Evolutionary conservation across 176 grass and related monocot species (phyloP).

Genomic region (Alopecurus myosuroides): DNA sequence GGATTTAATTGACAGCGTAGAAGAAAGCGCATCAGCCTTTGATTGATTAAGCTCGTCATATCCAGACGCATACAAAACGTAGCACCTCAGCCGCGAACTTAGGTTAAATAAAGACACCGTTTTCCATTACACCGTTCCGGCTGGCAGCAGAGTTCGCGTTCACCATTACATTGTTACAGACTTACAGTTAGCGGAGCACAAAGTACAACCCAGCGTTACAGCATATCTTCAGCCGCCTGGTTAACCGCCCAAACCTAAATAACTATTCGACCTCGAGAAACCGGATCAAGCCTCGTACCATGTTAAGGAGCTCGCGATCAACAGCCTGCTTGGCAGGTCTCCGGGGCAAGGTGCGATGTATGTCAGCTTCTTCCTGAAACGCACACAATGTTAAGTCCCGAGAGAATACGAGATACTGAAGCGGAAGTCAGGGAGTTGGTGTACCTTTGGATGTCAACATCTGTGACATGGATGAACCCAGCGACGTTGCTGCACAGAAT

Average conservation of each 20-base stretch:
- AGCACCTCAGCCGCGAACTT: neutral
- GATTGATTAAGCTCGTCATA: neutral
- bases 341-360: constrained; percentile 77
- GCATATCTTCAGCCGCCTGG: neutral
- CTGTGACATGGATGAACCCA: constrained; percentile 88
- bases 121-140: neutral
- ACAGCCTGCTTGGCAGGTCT: constrained; percentile 77
- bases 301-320: constrained; percentile 75
- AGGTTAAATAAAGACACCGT: neutral
- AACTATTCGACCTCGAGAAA: neutral
- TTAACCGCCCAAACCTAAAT: constrained; percentile 3
- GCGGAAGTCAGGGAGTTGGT: neutral
- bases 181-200: neutral
- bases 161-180: neutral
- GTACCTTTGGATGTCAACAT: constrained; percentile 95
- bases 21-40: neutral
- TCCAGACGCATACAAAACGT: neutral
- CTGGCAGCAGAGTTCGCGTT: neutral
- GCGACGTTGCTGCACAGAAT: constrained; percentile 78
- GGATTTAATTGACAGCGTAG: neutral
- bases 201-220: neutral
- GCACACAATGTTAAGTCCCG: neutral
- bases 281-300: constrained; percentile 72
- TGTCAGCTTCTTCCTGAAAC: constrained; percentile 86
- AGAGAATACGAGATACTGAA: neutral